These are phyloP conservation scores for Scutellaria baicalensis DNA, from an alignment of 257 asterid genomes.

Conservation along the genomic window DNA sequence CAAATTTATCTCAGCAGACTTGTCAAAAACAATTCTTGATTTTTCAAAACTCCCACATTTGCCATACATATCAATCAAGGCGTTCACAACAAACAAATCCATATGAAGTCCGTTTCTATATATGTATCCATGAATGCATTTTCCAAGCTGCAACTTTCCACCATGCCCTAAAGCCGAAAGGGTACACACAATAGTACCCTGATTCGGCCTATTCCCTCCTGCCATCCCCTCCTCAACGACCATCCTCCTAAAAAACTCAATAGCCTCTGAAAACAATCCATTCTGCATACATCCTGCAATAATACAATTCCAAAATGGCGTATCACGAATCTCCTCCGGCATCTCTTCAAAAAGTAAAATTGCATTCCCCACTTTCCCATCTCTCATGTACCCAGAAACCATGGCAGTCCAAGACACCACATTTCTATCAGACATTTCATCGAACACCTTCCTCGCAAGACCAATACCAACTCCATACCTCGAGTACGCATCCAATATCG, in stretches of 20 bases:
- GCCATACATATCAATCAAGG: constrained; percentile 80
- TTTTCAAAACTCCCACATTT: constrained; percentile 63
- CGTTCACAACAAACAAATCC: constrained; percentile 40
- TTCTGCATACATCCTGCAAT: constrained; percentile 72
- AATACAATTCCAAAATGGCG: constrained; percentile 76
- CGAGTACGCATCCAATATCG: constrained; percentile 51
- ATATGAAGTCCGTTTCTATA: constrained; percentile 30
- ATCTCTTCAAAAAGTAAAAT: constrained; percentile 49
- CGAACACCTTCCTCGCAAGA: constrained; percentile 57
- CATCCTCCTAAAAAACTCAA: constrained; percentile 61
- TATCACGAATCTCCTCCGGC: constrained; percentile 50
- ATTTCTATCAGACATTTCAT: constrained; percentile 57
- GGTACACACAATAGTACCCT: constrained; percentile 52
- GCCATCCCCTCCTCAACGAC: constrained; percentile 30
- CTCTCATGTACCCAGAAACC: constrained; percentile 64
- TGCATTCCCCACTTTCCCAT: constrained; percentile 57
- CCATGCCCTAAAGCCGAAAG: constrained; percentile 66
- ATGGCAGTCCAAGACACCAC: constrained; percentile 81
- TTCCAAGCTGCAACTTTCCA: constrained; percentile 69
- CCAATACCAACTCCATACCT: constrained; percentile 37
- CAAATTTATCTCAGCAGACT: constrained; percentile 27
- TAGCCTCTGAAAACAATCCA: constrained; percentile 65
- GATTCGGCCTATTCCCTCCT: constrained; percentile 46
- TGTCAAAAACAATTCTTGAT: constrained; percentile 52
- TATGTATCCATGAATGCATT: constrained; percentile 57